These are phyloP conservation scores for Trametes meyenii DNA, from an alignment of 768 basidiomycete genomes.

Conservation along the genomic window DNA sequence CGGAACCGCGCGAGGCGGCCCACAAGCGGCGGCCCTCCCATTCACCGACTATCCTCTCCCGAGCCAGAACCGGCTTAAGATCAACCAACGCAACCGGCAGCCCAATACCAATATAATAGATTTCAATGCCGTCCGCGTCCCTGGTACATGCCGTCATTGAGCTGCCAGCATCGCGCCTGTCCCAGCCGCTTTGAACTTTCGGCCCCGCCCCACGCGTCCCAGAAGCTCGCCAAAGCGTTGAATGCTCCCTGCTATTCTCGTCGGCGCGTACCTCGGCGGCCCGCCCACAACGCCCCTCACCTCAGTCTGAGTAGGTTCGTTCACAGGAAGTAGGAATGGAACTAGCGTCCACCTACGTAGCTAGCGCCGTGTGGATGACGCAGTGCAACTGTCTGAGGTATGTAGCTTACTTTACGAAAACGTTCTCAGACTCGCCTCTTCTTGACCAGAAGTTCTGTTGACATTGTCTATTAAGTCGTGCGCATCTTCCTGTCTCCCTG, in stretches of 20 bases:
- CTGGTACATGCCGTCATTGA: not conserved
- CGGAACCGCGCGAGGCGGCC: not conserved
- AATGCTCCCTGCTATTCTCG: constrained; percentile 2
- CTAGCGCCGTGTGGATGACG: no score
- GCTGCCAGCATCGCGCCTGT: not conserved
- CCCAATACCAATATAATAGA: no score
- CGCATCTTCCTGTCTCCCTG: no score
- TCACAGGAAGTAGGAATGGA: no score
- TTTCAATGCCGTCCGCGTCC: not conserved
- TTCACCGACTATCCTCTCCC: not conserved
- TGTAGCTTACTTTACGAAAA: no score
- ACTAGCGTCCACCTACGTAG: no score
- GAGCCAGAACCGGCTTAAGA: not conserved
- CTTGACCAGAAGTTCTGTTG: no score
- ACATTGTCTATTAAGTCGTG: no score
- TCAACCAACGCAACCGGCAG: not conserved
- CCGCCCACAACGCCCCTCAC: not conserved
- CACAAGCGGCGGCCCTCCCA: not conserved
- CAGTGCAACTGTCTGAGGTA: no score
- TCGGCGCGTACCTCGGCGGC: constrained; percentile 4
- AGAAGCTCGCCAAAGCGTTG: constrained; percentile 5
- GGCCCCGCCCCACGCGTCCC: constrained; percentile 8
- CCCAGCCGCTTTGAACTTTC: not conserved
- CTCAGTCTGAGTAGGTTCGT: not conserved
- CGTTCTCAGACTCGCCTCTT: no score